Conservation (phyloP, 495 filamentous ascomycete genomes). For the Aspergillus conjunctus region DNA sequence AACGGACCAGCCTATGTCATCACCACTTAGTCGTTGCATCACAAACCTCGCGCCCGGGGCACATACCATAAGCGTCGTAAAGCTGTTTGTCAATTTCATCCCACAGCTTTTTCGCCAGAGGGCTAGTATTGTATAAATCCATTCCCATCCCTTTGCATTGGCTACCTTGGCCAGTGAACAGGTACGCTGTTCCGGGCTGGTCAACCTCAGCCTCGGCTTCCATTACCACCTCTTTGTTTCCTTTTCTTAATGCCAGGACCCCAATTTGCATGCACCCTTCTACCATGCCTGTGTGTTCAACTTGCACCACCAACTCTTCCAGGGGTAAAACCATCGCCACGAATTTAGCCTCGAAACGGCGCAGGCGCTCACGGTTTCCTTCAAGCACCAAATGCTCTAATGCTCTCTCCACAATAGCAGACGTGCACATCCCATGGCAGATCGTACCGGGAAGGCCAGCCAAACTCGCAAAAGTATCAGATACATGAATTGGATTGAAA, state of each 20-base stretch:
- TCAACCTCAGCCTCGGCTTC: conserved; percentile 39
- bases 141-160: conserved; percentile 48
- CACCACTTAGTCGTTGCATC: conserved; percentile 9
- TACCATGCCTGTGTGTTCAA: conserved; percentile 40
- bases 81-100: conserved; percentile 41
- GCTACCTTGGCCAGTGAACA: conserved; percentile 50
- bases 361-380: conserved; percentile 24
- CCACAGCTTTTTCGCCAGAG: conserved; percentile 40
- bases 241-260: conserved; percentile 29
- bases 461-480: conserved; percentile 30
- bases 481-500: conserved; percentile 44
- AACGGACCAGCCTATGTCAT: conserved; percentile 36
- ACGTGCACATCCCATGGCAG: conserved; percentile 42
- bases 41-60: not conserved
- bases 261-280: conserved; percentile 36
- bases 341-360: conserved; percentile 33
- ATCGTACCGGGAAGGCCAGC: conserved; percentile 37
- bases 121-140: conserved; percentile 39
- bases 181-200: conserved; percentile 40
- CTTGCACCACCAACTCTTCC: conserved; percentile 33
- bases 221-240: conserved; percentile 33
- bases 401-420: conserved; percentile 21
- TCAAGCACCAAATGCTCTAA: conserved; percentile 26
- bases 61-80: conserved; percentile 40
- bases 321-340: conserved; percentile 40